phyloP scores from a whole-genome alignment of 2,329 filamentous ascomycete genomes.

The Ophiostoma populinum region DNA sequence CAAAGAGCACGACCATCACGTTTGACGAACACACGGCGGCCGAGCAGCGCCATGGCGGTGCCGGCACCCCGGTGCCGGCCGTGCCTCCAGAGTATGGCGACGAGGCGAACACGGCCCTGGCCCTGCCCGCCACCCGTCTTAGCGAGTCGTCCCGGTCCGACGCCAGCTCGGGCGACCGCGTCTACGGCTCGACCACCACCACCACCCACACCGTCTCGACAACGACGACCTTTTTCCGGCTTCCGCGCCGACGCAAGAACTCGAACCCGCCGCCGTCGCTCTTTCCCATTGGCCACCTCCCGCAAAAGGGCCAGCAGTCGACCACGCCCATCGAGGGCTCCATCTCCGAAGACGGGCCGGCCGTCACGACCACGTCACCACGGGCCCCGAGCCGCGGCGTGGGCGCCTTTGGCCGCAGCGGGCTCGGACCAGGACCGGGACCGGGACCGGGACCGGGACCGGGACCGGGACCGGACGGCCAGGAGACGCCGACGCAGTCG shows the following conservation, averaged over 20 bases:
- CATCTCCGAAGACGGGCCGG: constrained; percentile 4
- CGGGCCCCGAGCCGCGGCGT: constrained; percentile 4
- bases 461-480: constrained; percentile 6
- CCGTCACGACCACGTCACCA: not conserved
- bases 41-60: constrained; percentile 9
- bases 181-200: constrained; percentile 39
- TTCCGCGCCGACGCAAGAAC: constrained; percentile 48
- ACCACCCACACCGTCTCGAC: constrained; percentile 44
- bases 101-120: constrained; percentile 37
- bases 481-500: constrained; percentile 17
- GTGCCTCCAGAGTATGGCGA: constrained; percentile 38
- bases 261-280: constrained; percentile 47
- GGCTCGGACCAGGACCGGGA: too few species aligned
- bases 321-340: constrained; percentile 5
- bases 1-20: constrained; percentile 26
- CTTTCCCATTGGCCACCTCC: constrained; percentile 76
- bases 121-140: constrained; percentile 45
- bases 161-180: constrained; percentile 53
- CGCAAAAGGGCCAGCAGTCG: constrained; percentile 26
- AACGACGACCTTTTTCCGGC: constrained; percentile 61
- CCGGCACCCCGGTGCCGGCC: not conserved
- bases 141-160: constrained; percentile 88
- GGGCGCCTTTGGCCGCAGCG: constrained; percentile 4
- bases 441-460: too few species aligned
- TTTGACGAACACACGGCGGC: constrained; percentile 48